Conservation (phyloP, 257 asterid genomes). For the Nicotiana benthamiana region DNA sequence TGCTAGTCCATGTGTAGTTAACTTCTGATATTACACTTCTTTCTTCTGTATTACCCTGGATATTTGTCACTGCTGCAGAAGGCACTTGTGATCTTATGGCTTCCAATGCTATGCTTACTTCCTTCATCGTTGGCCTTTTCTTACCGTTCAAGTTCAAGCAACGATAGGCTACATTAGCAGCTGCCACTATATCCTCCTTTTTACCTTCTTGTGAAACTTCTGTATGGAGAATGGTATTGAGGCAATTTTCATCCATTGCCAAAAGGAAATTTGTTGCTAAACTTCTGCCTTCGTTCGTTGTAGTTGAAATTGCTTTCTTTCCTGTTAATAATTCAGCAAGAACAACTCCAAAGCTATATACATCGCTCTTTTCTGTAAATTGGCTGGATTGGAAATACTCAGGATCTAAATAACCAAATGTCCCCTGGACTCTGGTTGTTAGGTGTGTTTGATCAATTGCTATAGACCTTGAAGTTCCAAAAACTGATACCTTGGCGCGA, state of each 20-base stretch:
- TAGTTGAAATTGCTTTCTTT: background rate
- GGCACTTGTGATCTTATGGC: background rate
- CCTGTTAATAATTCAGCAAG: constrained; percentile 9
- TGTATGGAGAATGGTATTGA: background rate
- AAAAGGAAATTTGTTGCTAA: background rate
- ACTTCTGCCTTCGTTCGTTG: background rate
- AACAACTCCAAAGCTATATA: constrained; percentile 11
- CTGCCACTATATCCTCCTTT: background rate
- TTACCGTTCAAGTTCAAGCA: constrained; percentile 11
- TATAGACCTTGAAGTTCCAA: constrained; percentile 7
- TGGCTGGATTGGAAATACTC: constrained; percentile 11
- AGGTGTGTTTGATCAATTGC: constrained; percentile 14
- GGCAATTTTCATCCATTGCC: constrained; percentile 1
- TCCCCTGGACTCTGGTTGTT: constrained; percentile 13
- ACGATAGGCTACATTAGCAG: background rate
- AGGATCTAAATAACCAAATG: constrained; percentile 12
- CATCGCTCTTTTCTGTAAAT: constrained; percentile 10
- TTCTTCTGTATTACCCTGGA: background rate
- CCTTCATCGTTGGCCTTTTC: constrained; percentile 12
- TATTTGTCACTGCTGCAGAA: background rate
- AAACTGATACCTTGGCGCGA: constrained; percentile 12
- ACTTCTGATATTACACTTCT: background rate
- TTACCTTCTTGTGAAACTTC: background rate
- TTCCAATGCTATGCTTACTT: constrained; percentile 3
- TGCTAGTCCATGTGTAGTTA: background rate